Evolutionary conservation across 2,329 filamentous ascomycete genomes (phyloP).

Genomic region (Claviceps monticola): DNA sequence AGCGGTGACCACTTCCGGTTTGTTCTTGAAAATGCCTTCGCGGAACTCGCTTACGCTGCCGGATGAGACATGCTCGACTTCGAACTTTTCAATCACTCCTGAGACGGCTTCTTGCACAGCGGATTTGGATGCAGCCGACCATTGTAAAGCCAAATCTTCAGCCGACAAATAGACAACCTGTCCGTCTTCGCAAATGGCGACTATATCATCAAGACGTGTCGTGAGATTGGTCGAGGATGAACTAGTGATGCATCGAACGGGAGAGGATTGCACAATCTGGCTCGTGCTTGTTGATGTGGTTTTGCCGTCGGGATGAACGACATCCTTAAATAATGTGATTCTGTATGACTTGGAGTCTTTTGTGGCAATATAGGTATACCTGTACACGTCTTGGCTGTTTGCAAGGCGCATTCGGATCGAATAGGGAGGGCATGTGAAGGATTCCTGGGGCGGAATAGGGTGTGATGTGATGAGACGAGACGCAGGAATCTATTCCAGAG

Average conservation of each 20-base stretch:
- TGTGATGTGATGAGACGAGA: conserved; percentile 52
- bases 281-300: conserved; percentile 36
- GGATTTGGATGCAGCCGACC: conserved; percentile 21
- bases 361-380: conserved; percentile 49
- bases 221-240: conserved; percentile 14
- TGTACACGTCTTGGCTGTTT: conserved; percentile 32
- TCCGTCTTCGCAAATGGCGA: conserved; percentile 47
- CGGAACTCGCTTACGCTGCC: conserved; percentile 33
- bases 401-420: conserved; percentile 40
- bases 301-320: conserved; percentile 35
- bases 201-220: conserved; percentile 23
- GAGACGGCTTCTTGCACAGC: conserved; percentile 22
- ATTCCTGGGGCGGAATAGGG: conserved; percentile 50
- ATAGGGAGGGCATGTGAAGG: conserved; percentile 47
- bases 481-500: conserved; percentile 36
- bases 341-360: conserved; percentile 32
- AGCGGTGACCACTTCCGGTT: conserved; percentile 36
- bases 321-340: conserved; percentile 46
- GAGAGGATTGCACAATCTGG: conserved; percentile 25
- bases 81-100: conserved; percentile 21
- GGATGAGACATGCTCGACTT: conserved; percentile 35
- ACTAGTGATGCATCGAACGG: conserved; percentile 22
- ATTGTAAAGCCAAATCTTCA: conserved; percentile 27
- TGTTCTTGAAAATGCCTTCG: conserved; percentile 41
- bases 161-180: conserved; percentile 46